phyloP scores from a whole-genome alignment of 2,329 filamentous ascomycete species.

The Penicillium sp. region DNA sequence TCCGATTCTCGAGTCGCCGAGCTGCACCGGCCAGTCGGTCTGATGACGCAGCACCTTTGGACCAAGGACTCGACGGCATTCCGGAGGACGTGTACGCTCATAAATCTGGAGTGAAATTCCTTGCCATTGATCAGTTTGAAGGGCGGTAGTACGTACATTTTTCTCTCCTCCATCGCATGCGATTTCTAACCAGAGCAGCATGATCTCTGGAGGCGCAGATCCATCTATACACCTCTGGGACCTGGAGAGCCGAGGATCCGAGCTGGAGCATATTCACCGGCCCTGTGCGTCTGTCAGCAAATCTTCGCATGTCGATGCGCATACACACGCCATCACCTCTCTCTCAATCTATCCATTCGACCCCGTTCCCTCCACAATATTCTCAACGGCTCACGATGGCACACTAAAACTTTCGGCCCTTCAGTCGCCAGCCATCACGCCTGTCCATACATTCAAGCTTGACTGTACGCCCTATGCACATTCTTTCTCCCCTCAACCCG shows the following conservation, averaged over 20 bases:
- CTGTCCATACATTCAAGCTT: constrained; percentile 47
- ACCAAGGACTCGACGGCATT: constrained; percentile 14
- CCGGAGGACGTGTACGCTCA: constrained; percentile 56
- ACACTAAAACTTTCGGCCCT: constrained; percentile 47
- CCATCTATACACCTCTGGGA: constrained; percentile 85
- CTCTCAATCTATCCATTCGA: constrained; percentile 51
- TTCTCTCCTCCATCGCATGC: background rate
- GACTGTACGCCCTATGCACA: constrained; percentile 58
- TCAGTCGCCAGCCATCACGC: constrained; percentile 39
- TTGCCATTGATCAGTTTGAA: constrained; percentile 79
- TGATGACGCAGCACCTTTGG: constrained; percentile 13
- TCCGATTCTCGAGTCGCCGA: constrained; percentile 66
- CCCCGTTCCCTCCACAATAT: constrained; percentile 45
- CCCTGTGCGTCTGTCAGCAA: constrained; percentile 51
- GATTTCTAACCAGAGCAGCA: constrained; percentile 45
- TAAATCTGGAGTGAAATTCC: constrained; percentile 70
- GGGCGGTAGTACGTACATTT: constrained; percentile 60
- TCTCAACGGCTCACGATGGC: constrained; percentile 47
- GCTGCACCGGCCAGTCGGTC: constrained; percentile 7
- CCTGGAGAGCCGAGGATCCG: constrained; percentile 60
- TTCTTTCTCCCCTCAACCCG: constrained; percentile 65
- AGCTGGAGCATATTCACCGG: constrained; percentile 51
- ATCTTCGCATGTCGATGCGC: constrained; percentile 38
- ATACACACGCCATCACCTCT: constrained; percentile 48
- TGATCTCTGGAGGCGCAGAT: constrained; percentile 82